Evolutionary conservation across 768 basidiomycete species (phyloP), one percentile per base, ranked within the genome.

Genomic region (Mrakia hoshinonis): DNA sequence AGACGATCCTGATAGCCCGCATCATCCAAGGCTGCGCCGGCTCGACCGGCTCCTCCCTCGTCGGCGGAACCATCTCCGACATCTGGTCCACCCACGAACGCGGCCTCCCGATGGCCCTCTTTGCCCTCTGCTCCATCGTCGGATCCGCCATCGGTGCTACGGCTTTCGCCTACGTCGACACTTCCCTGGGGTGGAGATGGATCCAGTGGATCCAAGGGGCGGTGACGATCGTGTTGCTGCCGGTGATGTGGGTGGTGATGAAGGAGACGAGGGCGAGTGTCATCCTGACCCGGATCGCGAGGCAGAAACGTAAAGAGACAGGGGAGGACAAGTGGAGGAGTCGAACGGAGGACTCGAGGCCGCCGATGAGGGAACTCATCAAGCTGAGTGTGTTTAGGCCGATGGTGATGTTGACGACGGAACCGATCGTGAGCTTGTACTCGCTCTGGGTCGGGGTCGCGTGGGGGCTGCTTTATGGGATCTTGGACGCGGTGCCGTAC

Each of bases 21-120:
- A 77, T 81, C 68, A 69, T 82, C 3, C 70, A 74, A 3, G 81
- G 81, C 5, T 71, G 74, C 5, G 77, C 78, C 0, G 81, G 79
- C 0, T 76, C 75, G 13, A 78, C 80, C 0, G 81, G 79, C 0
- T 75, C 76, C 0, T 81, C 80, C 1, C 67, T 82, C 38, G 81
- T 82, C 3, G 81, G 80, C 0, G 81, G 81, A 0, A 81, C 79
- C 0, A 74, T 82, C 18, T 76, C 79, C 0, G 81, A 81, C 68
- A 77, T 81, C 11, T 82, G 77, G 74, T 29, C 69, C 0, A 76
- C 77, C 1, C 60, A 73, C 29, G 77, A 81, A 43, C 67, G 90
- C 4, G 89, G 89, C 1, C 75, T 88, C 1, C 90, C 90, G 0
- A 91, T 92, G 89, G 82, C 87, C 0, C 76, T 89, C 1, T 94